Conservation (phyloP, 768 basidiomycete genomes). For the Pleurotus tuoliensis region DNA sequence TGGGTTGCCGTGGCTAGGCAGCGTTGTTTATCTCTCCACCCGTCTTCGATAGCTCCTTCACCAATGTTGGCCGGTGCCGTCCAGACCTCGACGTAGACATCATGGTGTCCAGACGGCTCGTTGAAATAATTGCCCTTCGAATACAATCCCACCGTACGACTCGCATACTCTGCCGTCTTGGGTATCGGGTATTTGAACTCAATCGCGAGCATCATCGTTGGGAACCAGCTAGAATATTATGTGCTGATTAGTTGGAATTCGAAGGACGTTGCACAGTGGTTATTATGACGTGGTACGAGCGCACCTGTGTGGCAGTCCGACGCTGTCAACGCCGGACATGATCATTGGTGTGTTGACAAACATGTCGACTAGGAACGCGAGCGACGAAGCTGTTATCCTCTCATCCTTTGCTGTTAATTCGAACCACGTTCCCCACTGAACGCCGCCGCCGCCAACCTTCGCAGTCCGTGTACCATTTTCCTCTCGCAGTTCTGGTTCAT, state of each 20-base stretch:
- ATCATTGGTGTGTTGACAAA: slow-evolving; percentile 42
- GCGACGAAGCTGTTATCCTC: slow-evolving; percentile 39
- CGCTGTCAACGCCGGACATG: slow-evolving; percentile 42
- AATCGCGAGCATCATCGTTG: slow-evolving; percentile 56
- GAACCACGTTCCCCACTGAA: slow-evolving; percentile 60
- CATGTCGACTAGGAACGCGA: slow-evolving; percentile 57
- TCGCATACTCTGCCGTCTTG: slow-evolving; percentile 34
- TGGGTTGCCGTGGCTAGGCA: slow-evolving; percentile 62
- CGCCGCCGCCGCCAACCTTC: slow-evolving; percentile 48
- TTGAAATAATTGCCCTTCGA: slow-evolving; percentile 47
- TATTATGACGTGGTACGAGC: not conserved
- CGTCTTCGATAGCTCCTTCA: slow-evolving; percentile 33
- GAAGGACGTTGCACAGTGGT: not conserved
- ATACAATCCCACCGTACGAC: slow-evolving; percentile 56
- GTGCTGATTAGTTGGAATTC: not conserved
- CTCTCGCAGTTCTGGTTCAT: slow-evolving; percentile 35
- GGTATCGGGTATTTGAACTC: slow-evolving; percentile 66
- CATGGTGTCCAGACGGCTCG: slow-evolving; percentile 54
- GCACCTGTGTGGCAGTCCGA: slow-evolving; percentile 30
- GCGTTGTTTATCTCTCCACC: slow-evolving; percentile 62
- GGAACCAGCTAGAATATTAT: slow-evolving; percentile 46
- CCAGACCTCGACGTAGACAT: slow-evolving; percentile 61
- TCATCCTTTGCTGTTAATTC: slow-evolving; percentile 39
- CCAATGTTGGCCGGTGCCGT: slow-evolving; percentile 56
- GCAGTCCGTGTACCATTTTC: slow-evolving; percentile 39